phyloP scores from a whole-genome alignment of 352 stramenopile genomes.

The Globisporangium takayamanum region DNA sequence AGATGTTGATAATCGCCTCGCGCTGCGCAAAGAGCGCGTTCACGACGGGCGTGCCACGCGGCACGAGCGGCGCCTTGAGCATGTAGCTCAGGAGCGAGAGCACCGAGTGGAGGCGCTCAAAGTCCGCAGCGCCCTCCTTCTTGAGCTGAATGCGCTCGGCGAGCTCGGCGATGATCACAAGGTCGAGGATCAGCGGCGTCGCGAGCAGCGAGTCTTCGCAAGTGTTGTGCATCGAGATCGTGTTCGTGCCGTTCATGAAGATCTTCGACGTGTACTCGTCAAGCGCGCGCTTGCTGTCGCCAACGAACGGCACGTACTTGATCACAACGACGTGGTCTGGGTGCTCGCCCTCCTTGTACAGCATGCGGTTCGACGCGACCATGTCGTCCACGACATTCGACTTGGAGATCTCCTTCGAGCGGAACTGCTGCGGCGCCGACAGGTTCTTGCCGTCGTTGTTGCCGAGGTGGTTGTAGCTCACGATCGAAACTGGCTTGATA shows the following conservation, averaged over 20 bases:
- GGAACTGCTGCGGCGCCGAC: constrained; percentile 97
- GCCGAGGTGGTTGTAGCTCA: constrained; percentile 99
- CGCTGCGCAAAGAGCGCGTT: constrained; percentile 98
- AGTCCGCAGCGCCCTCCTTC: constrained; percentile 84
- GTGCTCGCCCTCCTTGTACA: constrained; percentile 98
- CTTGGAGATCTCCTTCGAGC: constrained; percentile 99
- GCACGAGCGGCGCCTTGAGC: constrained; percentile 98
- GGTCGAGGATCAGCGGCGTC: constrained; percentile 97
- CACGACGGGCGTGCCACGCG: constrained; percentile 96
- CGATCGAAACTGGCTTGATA: constrained; percentile 99
- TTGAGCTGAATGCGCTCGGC: constrained; percentile 95
- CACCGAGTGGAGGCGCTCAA: constrained; percentile 96
- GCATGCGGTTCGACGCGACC: constrained; percentile 95
- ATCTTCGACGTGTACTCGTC: constrained; percentile 99
- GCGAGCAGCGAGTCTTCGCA: constrained; percentile 99
- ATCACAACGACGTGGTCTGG: constrained; percentile 99
- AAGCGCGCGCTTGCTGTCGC: constrained; percentile 98
- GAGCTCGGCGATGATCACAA: constrained; percentile 97
- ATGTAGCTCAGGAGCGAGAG: constrained; percentile 98
- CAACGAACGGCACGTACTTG: constrained; percentile 99
- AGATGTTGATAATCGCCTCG: constrained; percentile 97
- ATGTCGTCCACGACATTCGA: constrained; percentile 99
- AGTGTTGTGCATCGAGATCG: constrained; percentile 99
- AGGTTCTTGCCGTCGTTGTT: constrained; percentile 99
- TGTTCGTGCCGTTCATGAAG: constrained; percentile 99